Conservation (phyloP, 2,329 filamentous ascomycete genomes). For the Myotisia sp. region DNA sequence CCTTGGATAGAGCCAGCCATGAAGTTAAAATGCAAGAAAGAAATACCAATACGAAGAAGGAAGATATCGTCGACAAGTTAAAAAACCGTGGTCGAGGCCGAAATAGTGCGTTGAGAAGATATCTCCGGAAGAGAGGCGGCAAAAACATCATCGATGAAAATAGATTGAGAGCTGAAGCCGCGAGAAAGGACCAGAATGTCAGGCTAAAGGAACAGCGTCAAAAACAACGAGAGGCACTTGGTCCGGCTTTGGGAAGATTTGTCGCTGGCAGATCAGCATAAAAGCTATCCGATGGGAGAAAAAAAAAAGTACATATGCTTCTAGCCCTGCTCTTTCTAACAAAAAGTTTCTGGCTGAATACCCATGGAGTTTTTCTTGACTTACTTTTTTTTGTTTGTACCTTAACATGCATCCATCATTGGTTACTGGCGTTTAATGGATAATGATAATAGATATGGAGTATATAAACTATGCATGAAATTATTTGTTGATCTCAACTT, state of each 20-base stretch:
- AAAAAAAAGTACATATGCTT: background rate
- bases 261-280: slow-evolving; percentile 33
- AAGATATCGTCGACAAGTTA: slow-evolving; percentile 44
- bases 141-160: slow-evolving; percentile 96
- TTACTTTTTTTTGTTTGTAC: too few species aligned
- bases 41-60: slow-evolving; percentile 59
- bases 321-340: background rate
- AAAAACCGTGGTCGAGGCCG: slow-evolving; percentile 73
- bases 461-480: too few species aligned
- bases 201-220: slow-evolving; percentile 53
- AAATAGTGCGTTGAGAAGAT: slow-evolving; percentile 77
- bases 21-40: slow-evolving; percentile 62
- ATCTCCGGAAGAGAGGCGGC: slow-evolving; percentile 78
- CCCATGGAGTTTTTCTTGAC: slow-evolving; percentile 9
- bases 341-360: slow-evolving; percentile 7
- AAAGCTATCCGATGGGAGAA: too few species aligned
- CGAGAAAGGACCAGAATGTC: slow-evolving; percentile 55
- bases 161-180: slow-evolving; percentile 68
- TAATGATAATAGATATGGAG: too few species aligned
- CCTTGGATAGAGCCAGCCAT: slow-evolving; percentile 66
- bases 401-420: too few species aligned
- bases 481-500: too few species aligned
- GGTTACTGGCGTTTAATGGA: too few species aligned
- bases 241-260: slow-evolving; percentile 76
- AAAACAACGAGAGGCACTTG: slow-evolving; percentile 59